Conservation (phyloP, 305 asterid genomes). For the Fraxinus dipetala region DNA sequence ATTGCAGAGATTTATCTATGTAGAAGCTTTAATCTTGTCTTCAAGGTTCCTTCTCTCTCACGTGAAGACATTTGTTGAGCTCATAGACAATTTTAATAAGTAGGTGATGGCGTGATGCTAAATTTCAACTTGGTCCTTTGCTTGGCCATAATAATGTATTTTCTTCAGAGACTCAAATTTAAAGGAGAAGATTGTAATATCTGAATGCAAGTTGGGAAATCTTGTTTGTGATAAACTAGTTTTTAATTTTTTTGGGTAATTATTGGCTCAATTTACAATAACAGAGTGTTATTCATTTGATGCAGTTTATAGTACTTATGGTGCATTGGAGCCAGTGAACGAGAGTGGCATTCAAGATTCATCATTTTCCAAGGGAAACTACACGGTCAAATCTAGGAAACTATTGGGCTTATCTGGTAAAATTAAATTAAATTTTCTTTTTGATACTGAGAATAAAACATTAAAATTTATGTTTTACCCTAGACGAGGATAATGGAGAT, state of each 20-base stretch:
- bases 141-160: background rate
- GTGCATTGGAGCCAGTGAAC: slow-evolving; percentile 41
- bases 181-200: background rate
- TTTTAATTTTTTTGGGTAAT: background rate
- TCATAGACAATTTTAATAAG: background rate
- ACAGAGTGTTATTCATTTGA: background rate
- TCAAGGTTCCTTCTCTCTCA: background rate
- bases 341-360: slow-evolving; percentile 24
- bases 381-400: slow-evolving; percentile 30
- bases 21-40: background rate
- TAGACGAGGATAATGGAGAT: background rate
- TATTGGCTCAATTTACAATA: background rate
- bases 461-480: background rate
- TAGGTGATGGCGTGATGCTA: background rate
- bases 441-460: background rate
- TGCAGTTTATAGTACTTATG: slow-evolving; percentile 35
- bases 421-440: background rate
- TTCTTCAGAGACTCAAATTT: background rate
- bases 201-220: background rate
- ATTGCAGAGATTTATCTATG: background rate
- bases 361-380: slow-evolving; percentile 31
- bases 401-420: slow-evolving; percentile 25
- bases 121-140: background rate
- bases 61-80: background rate
- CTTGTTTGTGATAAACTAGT: background rate